Conservation (phyloP, 1,284 basidiomycete species). For the Limonomyces culmigenus region DNA sequence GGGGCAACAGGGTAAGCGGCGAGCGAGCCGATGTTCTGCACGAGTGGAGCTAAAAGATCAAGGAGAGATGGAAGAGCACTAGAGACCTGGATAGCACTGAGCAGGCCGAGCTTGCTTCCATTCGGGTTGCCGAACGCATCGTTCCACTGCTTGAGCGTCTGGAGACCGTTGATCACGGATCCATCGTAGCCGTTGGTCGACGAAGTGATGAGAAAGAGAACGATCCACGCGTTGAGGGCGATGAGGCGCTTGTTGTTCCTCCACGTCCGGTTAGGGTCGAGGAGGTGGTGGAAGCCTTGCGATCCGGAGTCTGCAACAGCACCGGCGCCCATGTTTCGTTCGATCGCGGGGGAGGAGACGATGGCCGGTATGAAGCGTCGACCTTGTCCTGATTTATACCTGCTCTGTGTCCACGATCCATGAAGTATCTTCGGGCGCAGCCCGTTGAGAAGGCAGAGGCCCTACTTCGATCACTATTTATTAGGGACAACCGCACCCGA, state of each 20-base stretch:
- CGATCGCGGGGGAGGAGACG: no score
- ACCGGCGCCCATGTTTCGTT: slow-evolving; percentile 36
- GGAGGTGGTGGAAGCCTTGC: slow-evolving; percentile 30
- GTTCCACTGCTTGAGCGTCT: slow-evolving; percentile 44
- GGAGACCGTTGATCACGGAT: slow-evolving; percentile 64
- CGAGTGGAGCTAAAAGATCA: no score
- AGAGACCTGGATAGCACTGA: slow-evolving; percentile 60
- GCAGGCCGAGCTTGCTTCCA: slow-evolving; percentile 42
- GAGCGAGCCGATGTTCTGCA: slow-evolving; percentile 46
- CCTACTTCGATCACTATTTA: no score
- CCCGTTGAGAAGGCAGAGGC: no score
- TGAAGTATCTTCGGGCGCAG: no score
- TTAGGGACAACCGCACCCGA: no score
- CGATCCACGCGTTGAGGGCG: slow-evolving; percentile 46
- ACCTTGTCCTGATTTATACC: no score
- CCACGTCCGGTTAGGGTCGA: slow-evolving; percentile 52
- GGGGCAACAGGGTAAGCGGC: slow-evolving; percentile 55
- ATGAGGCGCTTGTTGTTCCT: slow-evolving; percentile 56
- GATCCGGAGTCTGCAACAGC: slow-evolving; percentile 16
- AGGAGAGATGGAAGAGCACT: no score
- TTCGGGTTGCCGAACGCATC: slow-evolving; percentile 36
- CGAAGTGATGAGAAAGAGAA: slow-evolving; percentile 58
- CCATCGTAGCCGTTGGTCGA: slow-evolving; percentile 66
- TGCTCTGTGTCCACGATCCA: no score
- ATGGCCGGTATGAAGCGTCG: no score